Base-by-base conservation (phyloP, 495 filamentous ascomycete genomes). In the Penicillium egyptiacum region DNA sequence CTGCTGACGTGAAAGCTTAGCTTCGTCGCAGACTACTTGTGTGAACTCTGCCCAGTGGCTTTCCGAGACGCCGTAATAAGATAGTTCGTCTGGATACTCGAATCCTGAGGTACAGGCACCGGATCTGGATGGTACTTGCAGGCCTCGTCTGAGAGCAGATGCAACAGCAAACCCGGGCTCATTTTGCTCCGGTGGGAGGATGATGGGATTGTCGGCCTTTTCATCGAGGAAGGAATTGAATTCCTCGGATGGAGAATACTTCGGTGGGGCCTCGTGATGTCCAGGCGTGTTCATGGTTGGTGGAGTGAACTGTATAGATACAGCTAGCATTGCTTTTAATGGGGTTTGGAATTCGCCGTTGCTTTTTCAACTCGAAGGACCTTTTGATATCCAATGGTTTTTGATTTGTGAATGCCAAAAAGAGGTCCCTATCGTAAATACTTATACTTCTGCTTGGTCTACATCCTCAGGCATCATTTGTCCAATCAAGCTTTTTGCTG, bases 111-210 rank as follows among this genome's bases (percentile, higher is more conserved):
- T 67, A 31, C 63, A 50, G 26, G 58, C 47, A 3, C 39, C 28
- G 3, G 64, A 68, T 19, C 66, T 62, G 3, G 70, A 69, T 7
- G 72, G 73, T 14, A 76, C 59, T 58, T 75, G 72, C 0, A 76
- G 67, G 11, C 69, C 72, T 22, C 67, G 57, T 1, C 49, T 59
- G 4, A 74, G 57, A 46, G 56, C 43, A n/a, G 55, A 61, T 25
- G 67, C 53, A 3, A 39, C 11, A 0, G 63, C 62, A 11, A 70
- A 58, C 0, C 63, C 68, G 5, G 66, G 64, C 16, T 64, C 64
- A 16, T 46, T 46, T 42, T 55, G 17, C 9, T 51, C 40, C 20
- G 55, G 58, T 17, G 43, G 35, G 33, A 68, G 56, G 11, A 60
- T 35, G 6, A 55, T 12, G 26, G 55, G 16, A 6, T 49, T 20